These are phyloP conservation scores for Boletus rufocinnamomeus DNA, from an alignment of 768 basidiomycete genomes.

Conservation along the genomic window DNA sequence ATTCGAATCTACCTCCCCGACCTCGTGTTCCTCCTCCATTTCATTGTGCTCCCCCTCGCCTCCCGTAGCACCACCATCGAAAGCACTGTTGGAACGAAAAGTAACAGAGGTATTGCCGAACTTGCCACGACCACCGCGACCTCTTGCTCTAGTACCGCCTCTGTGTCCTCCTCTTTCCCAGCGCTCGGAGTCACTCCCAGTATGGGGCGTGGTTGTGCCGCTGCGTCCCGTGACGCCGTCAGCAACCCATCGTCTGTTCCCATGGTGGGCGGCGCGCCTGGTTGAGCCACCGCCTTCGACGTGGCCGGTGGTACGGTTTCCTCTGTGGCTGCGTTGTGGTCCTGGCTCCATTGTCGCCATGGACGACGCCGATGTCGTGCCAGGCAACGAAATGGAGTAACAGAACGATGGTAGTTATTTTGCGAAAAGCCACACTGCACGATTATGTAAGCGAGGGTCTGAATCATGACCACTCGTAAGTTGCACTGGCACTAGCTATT, in stretches of 20 bases:
- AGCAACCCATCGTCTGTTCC: conserved; percentile 67
- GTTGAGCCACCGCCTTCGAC: conserved; percentile 21
- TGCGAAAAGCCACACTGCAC: no score
- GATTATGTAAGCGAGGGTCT: no score
- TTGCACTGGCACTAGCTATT: no score
- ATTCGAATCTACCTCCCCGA: conserved; percentile 44
- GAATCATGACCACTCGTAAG: no score
- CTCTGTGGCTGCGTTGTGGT: conserved; percentile 24
- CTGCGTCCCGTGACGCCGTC: conserved; percentile 37
- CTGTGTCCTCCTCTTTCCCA: conserved; percentile 66
- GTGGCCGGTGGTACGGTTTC: conserved; percentile 23
- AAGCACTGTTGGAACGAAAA: conserved; percentile 30
- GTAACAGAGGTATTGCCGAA: conserved; percentile 45
- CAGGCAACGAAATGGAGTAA: neutral
- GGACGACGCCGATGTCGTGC: conserved; percentile 10
- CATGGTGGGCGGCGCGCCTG: conserved; percentile 38
- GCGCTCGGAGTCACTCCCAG: conserved; percentile 48
- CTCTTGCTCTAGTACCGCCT: conserved; percentile 51
- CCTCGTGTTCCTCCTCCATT: conserved; percentile 35
- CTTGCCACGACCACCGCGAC: conserved; percentile 38
- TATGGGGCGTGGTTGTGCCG: conserved; percentile 37
- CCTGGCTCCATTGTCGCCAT: conserved; percentile 31
- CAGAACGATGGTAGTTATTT: no score
- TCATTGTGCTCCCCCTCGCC: conserved; percentile 40
- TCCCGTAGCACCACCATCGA: conserved; percentile 33